Base-by-base conservation (phyloP, 2,329 filamentous ascomycete genomes). In the Biscogniauxia marginata region DNA sequence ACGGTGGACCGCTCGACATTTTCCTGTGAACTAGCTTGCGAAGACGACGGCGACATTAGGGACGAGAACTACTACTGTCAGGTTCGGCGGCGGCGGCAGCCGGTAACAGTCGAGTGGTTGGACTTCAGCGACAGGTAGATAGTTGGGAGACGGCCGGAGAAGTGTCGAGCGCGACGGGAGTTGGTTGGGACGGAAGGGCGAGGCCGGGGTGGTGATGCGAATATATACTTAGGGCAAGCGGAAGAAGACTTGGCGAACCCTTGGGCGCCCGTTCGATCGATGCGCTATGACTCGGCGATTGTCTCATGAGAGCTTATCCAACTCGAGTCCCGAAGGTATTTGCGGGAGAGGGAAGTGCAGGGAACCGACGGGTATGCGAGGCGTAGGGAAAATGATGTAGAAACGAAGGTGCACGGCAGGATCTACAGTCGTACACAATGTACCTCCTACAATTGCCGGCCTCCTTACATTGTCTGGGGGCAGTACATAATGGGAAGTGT, bases 1-100 rank as follows among this genome's bases (percentile, higher is more conserved):
- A 59, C 56, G 21, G 60, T 65, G 18, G 56, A 49, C 21, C 55
- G 54, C 24, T 65, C 62, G 21, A 61, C 56, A 44, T 24, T 55
- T 43, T 62, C 59, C 11, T 61, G 23, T 18, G 30, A 39, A 39
- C 30, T 39, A 16, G 2, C 30, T 39, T 39, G 30, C 30, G 30
- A 39, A n/a, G 30, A 6, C 7, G 30, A 39, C 13, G 30, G 30
- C 30, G 30, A 39, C 30, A 39, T 39, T 39, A 4, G 30, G n/a
- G 30, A 16, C 6, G 13, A 39, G 13, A 34, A 34, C 30, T 46
- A 7, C 44, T 46, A 4, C 8, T 21, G 44, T 18, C 20, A 22
- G 44, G 16, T 46, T 20, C 8, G 44, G 44, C 44, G 7, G 44
- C 7, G 18, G 44, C 44, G 7, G 44, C 7, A 8, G 8, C 18